phyloP scores from a whole-genome alignment of 805 yeast genomes.

The Candida rishiriensis region DNA sequence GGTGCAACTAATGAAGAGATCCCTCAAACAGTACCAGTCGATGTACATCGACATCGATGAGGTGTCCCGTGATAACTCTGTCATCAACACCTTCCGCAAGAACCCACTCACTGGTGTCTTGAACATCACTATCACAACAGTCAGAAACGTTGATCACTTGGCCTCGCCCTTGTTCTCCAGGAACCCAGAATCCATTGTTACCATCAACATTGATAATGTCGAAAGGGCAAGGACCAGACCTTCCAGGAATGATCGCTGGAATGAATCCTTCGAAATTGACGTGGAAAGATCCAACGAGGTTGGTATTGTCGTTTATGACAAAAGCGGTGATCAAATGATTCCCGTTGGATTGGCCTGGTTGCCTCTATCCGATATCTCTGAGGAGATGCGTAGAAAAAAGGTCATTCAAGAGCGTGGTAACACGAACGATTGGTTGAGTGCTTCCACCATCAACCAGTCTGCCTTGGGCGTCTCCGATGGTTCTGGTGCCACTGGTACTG shows the following conservation, averaged over 20 bases:
- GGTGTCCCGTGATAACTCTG: slow-evolving; percentile 59
- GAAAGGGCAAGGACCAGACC: slow-evolving; percentile 72
- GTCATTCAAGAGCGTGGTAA: slow-evolving; percentile 67
- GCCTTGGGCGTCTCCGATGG: slow-evolving; percentile 6
- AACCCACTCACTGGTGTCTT: slow-evolving; percentile 82
- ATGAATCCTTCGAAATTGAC: slow-evolving; percentile 73
- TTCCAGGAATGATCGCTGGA: slow-evolving; percentile 75
- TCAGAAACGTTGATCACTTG: slow-evolving; percentile 89
- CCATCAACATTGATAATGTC: slow-evolving; percentile 84
- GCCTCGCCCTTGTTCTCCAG: slow-evolving; percentile 76
- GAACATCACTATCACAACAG: slow-evolving; percentile 65
- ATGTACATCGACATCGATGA: slow-evolving; percentile 75
- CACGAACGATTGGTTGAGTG: slow-evolving; percentile 82
- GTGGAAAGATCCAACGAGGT: slow-evolving; percentile 92
- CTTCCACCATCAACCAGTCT: slow-evolving; percentile 44
- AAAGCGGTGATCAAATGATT: slow-evolving; percentile 55
- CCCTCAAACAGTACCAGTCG: slow-evolving; percentile 83
- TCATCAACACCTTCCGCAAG: slow-evolving; percentile 68
- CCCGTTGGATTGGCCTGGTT: slow-evolving; percentile 96
- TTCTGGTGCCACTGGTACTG: neutral
- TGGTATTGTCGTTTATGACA: slow-evolving; percentile 84
- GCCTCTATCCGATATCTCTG: slow-evolving; percentile 84
- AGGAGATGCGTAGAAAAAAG: slow-evolving; percentile 87
- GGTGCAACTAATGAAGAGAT: slow-evolving; percentile 75
- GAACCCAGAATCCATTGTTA: slow-evolving; percentile 73